Conservation (phyloP, 1,284 basidiomycete species). For the Omphalotus olearius region DNA sequence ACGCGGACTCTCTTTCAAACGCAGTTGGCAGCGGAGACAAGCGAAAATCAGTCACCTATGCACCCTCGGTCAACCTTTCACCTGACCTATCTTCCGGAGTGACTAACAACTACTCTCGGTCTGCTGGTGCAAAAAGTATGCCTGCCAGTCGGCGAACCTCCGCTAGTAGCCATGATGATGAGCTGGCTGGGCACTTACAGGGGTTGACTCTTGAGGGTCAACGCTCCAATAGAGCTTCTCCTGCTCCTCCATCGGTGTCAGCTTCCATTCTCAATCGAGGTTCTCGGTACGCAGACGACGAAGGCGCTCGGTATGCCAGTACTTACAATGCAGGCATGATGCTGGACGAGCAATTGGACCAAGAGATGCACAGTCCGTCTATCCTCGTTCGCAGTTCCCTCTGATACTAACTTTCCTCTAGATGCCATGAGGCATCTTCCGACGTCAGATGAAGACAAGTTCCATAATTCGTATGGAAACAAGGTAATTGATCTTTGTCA, state of each 20-base stretch:
- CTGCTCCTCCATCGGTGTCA: slow-evolving; percentile 41
- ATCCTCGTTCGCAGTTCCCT: slow-evolving; percentile 9
- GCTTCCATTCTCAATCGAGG: slow-evolving; percentile 48
- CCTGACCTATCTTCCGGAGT: slow-evolving; percentile 51
- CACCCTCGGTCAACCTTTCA: slow-evolving; percentile 67
- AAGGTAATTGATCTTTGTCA: slow-evolving; percentile 45
- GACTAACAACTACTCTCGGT: slow-evolving; percentile 50
- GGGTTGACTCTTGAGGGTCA: slow-evolving; percentile 63
- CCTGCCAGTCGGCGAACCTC: slow-evolving; percentile 82
- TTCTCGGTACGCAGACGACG: slow-evolving; percentile 47
- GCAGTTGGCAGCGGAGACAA: slow-evolving; percentile 70
- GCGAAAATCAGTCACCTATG: slow-evolving; percentile 82
- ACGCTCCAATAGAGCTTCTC: slow-evolving; percentile 47
- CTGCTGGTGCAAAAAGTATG: slow-evolving; percentile 81
- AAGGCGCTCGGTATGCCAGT: slow-evolving; percentile 50
- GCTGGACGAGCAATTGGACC: slow-evolving; percentile 85
- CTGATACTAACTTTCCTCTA: slow-evolving; percentile 27
- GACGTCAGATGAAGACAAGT: slow-evolving; percentile 92
- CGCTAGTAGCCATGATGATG: slow-evolving; percentile 75
- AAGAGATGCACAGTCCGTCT: slow-evolving; percentile 82
- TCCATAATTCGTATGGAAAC: slow-evolving; percentile 48
- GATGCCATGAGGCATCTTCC: slow-evolving; percentile 91
- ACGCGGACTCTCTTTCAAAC: slow-evolving; percentile 56
- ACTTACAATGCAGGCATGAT: slow-evolving; percentile 80
- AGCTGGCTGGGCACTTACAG: slow-evolving; percentile 70